Conservation (phyloP, 2,329 filamentous ascomycete genomes). For the Neonectria faginata region DNA sequence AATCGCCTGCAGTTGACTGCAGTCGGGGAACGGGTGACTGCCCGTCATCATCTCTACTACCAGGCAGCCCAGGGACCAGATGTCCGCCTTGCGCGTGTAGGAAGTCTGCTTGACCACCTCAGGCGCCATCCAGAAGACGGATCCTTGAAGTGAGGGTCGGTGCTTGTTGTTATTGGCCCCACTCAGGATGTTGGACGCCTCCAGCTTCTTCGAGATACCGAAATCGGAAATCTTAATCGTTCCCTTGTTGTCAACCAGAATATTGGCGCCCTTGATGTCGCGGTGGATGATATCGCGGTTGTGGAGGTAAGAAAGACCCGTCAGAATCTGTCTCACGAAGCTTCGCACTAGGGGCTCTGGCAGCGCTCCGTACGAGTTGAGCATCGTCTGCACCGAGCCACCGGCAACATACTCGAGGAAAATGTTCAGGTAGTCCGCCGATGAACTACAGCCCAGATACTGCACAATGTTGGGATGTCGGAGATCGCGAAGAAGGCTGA, state of each 20-base stretch:
- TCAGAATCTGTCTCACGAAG: conserved; percentile 95
- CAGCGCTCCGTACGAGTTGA: conserved; percentile 96
- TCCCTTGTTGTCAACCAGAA: conserved; percentile 98
- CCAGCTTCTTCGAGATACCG: conserved; percentile 97
- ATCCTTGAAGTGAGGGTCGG: conserved; percentile 88
- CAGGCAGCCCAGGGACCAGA: conserved; percentile 96
- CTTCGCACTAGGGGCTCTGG: conserved; percentile 94
- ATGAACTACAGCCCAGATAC: conserved; percentile 94
- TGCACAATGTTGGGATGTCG: conserved; percentile 98
- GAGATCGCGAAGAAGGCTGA: conserved; percentile 90
- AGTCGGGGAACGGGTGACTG: conserved; percentile 94
- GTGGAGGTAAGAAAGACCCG: conserved; percentile 92
- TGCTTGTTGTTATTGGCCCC: conserved; percentile 76
- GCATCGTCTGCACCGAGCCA: conserved; percentile 97
- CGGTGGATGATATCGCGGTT: conserved; percentile 96
- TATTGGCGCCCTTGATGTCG: conserved; percentile 99
- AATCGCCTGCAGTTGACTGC: conserved; percentile 96
- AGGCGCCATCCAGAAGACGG: conserved; percentile 99
- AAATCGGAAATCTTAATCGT: conserved; percentile 99
- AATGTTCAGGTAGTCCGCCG: conserved; percentile 94
- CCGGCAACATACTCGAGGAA: conserved; percentile 99
- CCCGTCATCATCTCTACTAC: conserved; percentile 99
- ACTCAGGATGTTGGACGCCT: conserved; percentile 85
- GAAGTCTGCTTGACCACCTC: conserved; percentile 98
- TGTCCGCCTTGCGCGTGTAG: conserved; percentile 98